A percentile compares a stretch with the other conserved stretches of the same genome.
Conservation (phyloP, 2,329 filamentous ascomycete genomes). For the Colletotrichum paranaense region DNA sequence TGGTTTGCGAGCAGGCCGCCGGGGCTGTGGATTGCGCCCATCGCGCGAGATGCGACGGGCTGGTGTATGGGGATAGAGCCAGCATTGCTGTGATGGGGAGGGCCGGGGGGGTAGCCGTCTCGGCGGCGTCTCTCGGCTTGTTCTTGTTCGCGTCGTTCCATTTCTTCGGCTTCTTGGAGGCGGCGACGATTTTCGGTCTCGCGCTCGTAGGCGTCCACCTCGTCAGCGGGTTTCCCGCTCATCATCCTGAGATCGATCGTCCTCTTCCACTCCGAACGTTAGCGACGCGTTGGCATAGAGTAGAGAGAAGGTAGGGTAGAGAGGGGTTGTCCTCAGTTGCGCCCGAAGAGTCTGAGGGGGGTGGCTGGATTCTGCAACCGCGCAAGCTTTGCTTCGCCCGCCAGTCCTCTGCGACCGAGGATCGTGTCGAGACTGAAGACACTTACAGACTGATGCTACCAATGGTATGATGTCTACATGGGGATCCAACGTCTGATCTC, state of each 20-base stretch:
- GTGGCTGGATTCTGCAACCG: conserved; percentile 14
- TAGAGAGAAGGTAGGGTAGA: not conserved
- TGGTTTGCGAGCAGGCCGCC: conserved; percentile 87
- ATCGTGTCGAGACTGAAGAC: not conserved
- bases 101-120: conserved; percentile 72
- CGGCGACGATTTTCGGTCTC: conserved; percentile 41
- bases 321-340: conserved; percentile 6
- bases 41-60: conserved; percentile 85
- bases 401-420: not conserved
- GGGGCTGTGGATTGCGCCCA: conserved; percentile 89
- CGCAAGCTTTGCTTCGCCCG: conserved; percentile 30
- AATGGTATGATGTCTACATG: conserved; percentile 25
- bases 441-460: conserved; percentile 33
- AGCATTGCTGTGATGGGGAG: conserved; percentile 87
- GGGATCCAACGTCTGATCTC: not conserved
- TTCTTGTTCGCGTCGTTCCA: conserved; percentile 72
- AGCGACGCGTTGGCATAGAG: not conserved
- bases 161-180: conserved; percentile 51
- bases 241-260: conserved; percentile 36
- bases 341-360: conserved; percentile 23
- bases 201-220: conserved; percentile 43
- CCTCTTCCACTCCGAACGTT: conserved; percentile 1
- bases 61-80: conserved; percentile 94
- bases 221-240: conserved; percentile 37
- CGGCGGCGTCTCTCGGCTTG: conserved; percentile 71